phyloP scores from a whole-genome alignment of 306 rosid genomes.

The Comarum palustre region DNA sequence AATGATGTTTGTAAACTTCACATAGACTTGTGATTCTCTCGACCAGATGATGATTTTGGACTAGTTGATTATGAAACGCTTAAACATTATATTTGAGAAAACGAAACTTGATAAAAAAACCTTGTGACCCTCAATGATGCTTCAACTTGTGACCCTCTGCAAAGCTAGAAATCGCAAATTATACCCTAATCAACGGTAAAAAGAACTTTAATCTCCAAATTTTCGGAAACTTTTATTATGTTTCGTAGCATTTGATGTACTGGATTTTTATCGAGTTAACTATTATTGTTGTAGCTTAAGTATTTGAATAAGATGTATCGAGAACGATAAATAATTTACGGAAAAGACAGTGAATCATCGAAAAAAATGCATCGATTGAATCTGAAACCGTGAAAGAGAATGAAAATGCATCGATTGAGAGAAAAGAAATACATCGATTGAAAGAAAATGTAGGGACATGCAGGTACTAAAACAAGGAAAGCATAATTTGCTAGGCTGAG shows the following conservation, averaged over 20 bases:
- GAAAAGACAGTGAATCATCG: background rate
- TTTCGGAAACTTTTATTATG: background rate
- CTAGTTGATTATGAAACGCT: too few relatives aligned
- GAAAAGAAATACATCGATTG: background rate
- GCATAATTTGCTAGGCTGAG: constrained; percentile 14
- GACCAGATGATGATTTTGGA: too few relatives aligned
- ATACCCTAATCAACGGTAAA: background rate
- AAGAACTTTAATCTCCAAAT: background rate
- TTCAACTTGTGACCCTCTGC: background rate
- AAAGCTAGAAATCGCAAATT: background rate
- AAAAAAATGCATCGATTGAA: background rate
- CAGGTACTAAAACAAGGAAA: constrained; percentile 13
- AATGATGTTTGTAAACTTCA: too few relatives aligned
- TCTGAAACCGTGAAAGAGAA: too few relatives aligned
- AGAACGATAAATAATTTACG: background rate
- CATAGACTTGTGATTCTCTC: too few relatives aligned
- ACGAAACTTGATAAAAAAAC: too few relatives aligned
- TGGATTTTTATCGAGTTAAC: background rate
- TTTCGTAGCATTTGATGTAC: background rate
- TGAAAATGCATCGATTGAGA: background rate
- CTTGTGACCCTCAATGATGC: constrained; percentile 20
- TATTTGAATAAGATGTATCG: background rate
- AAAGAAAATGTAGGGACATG: background rate
- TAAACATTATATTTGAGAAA: too few relatives aligned
- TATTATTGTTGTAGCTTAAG: background rate